Base-by-base conservation (phyloP, 371 early-diverging fungal species). In the Circinella umbellata region DNA sequence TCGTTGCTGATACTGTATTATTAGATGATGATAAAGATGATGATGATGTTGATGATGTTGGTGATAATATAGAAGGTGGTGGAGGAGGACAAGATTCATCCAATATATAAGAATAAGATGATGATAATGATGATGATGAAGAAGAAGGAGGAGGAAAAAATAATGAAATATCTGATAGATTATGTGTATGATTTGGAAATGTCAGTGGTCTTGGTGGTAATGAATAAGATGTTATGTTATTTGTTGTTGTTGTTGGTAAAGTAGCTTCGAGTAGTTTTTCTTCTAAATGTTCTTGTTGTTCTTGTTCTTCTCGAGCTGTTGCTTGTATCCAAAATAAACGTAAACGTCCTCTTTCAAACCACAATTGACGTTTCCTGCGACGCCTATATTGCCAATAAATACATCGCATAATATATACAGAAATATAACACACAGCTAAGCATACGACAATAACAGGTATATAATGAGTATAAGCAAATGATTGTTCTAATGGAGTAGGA, bases 341-440 rank as follows among this genome's bases (percentile, higher is more conserved):
- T 39, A 74, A 61, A n/a, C 64, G 48, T 18, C 67, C 68, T 38
- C 62, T 57, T 48, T 74, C 74, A n/a, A 70, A 34, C 64, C 57
- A 61, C n/a, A 67, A 46, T 10, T 46, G 46, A 8, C 62, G 59
- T 54, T 70, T 61, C n/a, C 69, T 62, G n/a, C 69, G 67, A 17
- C 63, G 67, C 27, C 68, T 59, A 36, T 68, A 63, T 10, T 67
- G 71, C 74, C 74, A 74, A 27, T 53, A 65, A 5, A 70, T 35
- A 62, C 55, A 70, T 5, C 65, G 63, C 9, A 34, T 18, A 11
- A 70, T 36, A 38, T 68, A 74, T 4, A 68, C 71, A 20, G 15
- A 11, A 14, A 46, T 20, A 46, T 74, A 74, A 27, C 70, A 63
- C 6, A 51, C 35, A 35, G 48, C 17, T n/a, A 74, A 54, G 27